Evolutionary conservation across 1,139 yeast genomes (phyloP), one percentile per base, ranked within the genome.

Genomic region (Debaryomyces fabryi): DNA sequence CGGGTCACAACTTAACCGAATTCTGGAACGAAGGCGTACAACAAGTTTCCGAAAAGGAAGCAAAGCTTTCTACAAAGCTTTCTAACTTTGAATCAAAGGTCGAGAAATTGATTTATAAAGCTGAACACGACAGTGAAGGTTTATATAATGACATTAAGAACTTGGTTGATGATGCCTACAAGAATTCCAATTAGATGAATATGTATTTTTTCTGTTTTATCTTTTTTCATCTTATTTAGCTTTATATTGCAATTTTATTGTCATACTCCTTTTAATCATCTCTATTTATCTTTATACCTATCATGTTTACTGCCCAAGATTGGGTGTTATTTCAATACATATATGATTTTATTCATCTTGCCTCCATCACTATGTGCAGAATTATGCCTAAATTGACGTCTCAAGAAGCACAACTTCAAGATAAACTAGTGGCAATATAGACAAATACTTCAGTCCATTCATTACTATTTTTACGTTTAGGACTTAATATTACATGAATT

Each of bases 1-100:
- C 86, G 56, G 97, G 96, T 59, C 83, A 83, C 68, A 86, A 86
- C 70, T 71, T 89, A 67, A 75, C 84, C 51, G 79, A 76, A 45
- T 87, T 88, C 82, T 89, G 96, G 95, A 71, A 65, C 44, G 51
- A 40, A 21, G 40, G 53, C 16, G 41, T 24, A n/a, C 39, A 30
- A 13, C 40, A 39, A 23, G 32, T 36, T 23, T 29, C 48, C 8
- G 52, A 45, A 3, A 30, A 42, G 24, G 45, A 23, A 24, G 25
- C 30, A 34, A 37, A 41, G n/a, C 16, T 42, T 32, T 30, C 29
- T 16, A 47, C 47, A 15, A 52, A 51, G 32, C 44, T 57, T 23
- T 48, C 49, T n/a, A 50, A 46, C 8, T 44, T 59, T 33, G 57
- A 57, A 42, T 46, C 51, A 15, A 58, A 60, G 55, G 49, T 65